phyloP scores from a whole-genome alignment of 805 yeast species.

The Candida berthetii region DNA sequence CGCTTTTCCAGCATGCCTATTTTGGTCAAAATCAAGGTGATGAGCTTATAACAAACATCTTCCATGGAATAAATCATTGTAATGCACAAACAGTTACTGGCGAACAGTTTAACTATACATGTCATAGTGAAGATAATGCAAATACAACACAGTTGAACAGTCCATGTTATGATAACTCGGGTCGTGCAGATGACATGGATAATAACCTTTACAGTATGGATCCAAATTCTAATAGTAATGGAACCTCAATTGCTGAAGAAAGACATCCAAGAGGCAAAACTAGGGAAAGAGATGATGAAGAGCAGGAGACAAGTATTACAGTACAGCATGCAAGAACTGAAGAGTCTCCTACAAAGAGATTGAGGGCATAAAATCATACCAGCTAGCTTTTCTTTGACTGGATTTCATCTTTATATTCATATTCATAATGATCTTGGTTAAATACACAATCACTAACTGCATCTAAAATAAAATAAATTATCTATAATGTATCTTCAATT shows the following conservation, averaged over 20 bases:
- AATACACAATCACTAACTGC: too few species aligned
- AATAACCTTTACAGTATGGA: neutral
- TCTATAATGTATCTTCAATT: too few species aligned
- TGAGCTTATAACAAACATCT: constrained; percentile 28
- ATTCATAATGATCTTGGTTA: too few species aligned
- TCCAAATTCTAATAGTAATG: neutral
- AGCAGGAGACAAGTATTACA: too few species aligned
- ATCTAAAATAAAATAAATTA: too few species aligned
- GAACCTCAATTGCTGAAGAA: neutral
- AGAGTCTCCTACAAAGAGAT: neutral
- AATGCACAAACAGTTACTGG: constrained; percentile 6
- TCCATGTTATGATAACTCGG: neutral
- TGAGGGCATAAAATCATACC: too few species aligned
- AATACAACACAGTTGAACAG: constrained; percentile 1
- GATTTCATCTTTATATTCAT: neutral
- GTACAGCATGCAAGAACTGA: neutral
- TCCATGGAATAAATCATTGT: constrained; percentile 28
- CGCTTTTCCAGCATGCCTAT: constrained; percentile 26
- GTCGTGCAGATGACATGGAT: neutral
- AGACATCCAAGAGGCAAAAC: neutral
- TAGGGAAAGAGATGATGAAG: neutral
- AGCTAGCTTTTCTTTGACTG: neutral
- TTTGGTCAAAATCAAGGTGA: constrained; percentile 36
- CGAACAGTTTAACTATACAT: neutral
- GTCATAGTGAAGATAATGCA: neutral